These are phyloP conservation scores for Exobasidium rhododendri DNA, from an alignment of 1,284 basidiomycete species.

Conservation along the genomic window DNA sequence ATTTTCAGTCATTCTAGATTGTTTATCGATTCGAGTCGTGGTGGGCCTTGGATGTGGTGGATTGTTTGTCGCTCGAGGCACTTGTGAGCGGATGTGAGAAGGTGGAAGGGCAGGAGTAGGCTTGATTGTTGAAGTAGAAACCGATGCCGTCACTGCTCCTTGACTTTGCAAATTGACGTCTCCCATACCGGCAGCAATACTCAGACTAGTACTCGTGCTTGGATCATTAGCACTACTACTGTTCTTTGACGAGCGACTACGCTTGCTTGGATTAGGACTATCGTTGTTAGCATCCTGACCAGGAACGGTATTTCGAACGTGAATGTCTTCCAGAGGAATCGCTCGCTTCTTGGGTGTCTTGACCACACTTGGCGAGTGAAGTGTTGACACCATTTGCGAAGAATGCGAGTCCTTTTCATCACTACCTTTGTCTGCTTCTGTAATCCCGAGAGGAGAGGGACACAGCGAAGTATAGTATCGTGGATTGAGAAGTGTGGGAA, in stretches of 20 bases:
- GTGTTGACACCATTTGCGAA: background rate
- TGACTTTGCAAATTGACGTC: slow-evolving; percentile 1
- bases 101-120: background rate
- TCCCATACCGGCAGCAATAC: slow-evolving; percentile 1
- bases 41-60: slow-evolving; percentile 21
- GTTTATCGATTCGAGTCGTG: slow-evolving; percentile 37
- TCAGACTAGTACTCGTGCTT: slow-evolving; percentile 9
- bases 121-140: background rate
- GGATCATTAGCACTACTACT: slow-evolving; percentile 8
- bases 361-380: background rate
- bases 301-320: slow-evolving; percentile 32
- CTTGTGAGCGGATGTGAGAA: background rate
- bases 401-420: background rate
- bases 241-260: slow-evolving; percentile 35
- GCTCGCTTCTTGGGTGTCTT: slow-evolving; percentile 49
- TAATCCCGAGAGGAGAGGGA: background rate
- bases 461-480: background rate
- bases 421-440: background rate
- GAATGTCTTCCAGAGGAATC: slow-evolving; percentile 46
- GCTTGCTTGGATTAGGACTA: slow-evolving; percentile 33
- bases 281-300: slow-evolving; percentile 12
- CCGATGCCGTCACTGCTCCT: background rate
- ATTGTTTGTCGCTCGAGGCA: background rate
- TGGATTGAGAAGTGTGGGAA: background rate
- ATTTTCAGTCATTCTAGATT: slow-evolving; percentile 31